Percentiles rank a stretch among this genome's conserved stretches.
phyloP scores from a whole-genome alignment of 352 stramenopile genomes.

The Globisporangium alternatum region DNA sequence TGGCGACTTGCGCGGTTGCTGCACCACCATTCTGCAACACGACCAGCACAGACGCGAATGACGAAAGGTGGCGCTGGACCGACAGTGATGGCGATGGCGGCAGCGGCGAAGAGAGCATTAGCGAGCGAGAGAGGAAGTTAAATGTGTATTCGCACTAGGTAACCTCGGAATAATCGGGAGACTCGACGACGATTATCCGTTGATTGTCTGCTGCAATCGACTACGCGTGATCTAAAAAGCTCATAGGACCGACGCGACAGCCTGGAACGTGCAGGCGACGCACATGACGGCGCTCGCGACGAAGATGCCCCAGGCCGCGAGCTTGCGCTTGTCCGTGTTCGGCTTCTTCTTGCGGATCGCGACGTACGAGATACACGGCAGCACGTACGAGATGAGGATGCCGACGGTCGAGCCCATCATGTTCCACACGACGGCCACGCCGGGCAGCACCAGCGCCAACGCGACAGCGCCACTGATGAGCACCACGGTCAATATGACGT shows the following conservation, averaged over 20 bases:
- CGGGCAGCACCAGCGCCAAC: constrained; percentile 68
- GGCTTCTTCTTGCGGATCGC: constrained; percentile 73
- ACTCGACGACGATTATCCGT: too few species aligned
- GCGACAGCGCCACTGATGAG: constrained; percentile 63
- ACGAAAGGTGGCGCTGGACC: too few species aligned
- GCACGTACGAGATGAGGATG: constrained; percentile 85
- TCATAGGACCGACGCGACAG: constrained; percentile 20
- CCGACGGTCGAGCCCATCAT: constrained; percentile 87
- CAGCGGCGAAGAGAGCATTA: background rate
- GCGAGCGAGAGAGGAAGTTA: background rate
- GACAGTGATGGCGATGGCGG: background rate
- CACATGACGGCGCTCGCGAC: constrained; percentile 62
- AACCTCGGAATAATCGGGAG: too few species aligned
- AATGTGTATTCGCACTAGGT: too few species aligned
- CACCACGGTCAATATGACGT: constrained; percentile 65
- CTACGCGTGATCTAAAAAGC: background rate
- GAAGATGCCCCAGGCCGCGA: constrained; percentile 78
- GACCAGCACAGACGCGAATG: background rate
- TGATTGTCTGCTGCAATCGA: too few species aligned
- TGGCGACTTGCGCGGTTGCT: background rate
- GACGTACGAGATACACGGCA: constrained; percentile 85
- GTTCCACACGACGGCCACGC: constrained; percentile 87
- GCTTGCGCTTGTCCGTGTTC: constrained; percentile 58
- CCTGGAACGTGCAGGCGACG: constrained; percentile 67
- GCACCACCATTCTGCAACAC: background rate